Percentiles rank a stretch among this genome's conserved stretches.
phyloP scores from a whole-genome alignment of 257 asterid species.

The Solanum chmielewskii region DNA sequence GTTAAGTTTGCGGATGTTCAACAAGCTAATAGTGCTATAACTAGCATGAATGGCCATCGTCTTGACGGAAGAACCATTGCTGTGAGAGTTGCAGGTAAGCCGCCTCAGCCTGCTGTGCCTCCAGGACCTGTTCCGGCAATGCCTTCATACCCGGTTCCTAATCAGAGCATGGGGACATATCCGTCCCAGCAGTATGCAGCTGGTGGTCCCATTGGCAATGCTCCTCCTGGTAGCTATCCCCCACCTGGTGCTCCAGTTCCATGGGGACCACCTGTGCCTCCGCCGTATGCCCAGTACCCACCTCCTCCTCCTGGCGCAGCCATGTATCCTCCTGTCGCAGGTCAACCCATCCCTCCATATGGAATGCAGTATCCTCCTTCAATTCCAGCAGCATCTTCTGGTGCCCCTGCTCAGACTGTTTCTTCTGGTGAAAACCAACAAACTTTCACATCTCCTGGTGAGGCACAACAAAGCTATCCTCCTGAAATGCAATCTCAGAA shows the following conservation, averaged over 20 bases:
- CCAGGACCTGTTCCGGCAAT: conserved; percentile 68
- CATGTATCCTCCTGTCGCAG: conserved; percentile 46
- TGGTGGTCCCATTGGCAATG: conserved; percentile 55
- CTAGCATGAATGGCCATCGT: conserved; percentile 81
- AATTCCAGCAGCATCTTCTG: conserved; percentile 47
- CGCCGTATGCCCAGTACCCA: conserved; percentile 49
- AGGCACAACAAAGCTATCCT: conserved; percentile 63
- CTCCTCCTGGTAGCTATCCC: conserved; percentile 44
- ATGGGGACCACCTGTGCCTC: conserved; percentile 73
- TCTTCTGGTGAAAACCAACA: conserved; percentile 56
- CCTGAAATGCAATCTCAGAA: conserved; percentile 67
- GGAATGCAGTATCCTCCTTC: conserved; percentile 68
- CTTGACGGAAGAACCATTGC: conserved; percentile 97
- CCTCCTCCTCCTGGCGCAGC: conserved; percentile 86
- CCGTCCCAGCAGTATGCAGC: conserved; percentile 76
- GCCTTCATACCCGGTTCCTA: conserved; percentile 52
- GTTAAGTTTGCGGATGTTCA: conserved; percentile 82
- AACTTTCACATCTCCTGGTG: conserved; percentile 47
- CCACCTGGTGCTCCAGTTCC: conserved; percentile 41
- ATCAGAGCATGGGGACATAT: conserved; percentile 51
- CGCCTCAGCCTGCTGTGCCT: conserved; percentile 76
- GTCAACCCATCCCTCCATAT: conserved; percentile 46
- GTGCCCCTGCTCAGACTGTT: conserved; percentile 27
- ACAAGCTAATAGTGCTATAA: conserved; percentile 82
- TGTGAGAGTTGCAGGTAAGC: conserved; percentile 91